Conservation (phyloP, 495 filamentous ascomycete species). For the Tuber microsphaerosporum region DNA sequence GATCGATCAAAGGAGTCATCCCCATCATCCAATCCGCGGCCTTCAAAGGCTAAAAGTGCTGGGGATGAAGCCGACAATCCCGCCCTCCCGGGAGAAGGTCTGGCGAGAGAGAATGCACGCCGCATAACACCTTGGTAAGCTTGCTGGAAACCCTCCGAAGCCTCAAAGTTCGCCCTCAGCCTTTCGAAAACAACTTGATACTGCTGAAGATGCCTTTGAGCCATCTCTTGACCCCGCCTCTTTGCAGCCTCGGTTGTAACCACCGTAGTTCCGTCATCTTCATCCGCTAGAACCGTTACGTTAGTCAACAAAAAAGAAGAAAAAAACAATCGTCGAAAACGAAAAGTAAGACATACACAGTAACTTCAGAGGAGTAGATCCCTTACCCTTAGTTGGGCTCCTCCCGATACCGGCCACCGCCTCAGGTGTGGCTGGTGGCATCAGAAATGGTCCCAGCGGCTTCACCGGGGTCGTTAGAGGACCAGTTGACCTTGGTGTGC, state of each 20-base stretch:
- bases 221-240: not conserved
- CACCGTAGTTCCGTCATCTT: not conserved
- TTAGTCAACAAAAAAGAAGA: not conserved
- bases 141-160: not conserved
- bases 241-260: not conserved
- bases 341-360: not conserved
- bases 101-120: not conserved
- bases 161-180: not conserved
- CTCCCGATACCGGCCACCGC: not conserved
- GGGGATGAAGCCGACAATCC: not conserved
- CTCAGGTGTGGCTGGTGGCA: not conserved
- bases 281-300: not conserved
- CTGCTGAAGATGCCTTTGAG: not conserved
- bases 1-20: slow-evolving; percentile 5
- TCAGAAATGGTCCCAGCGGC: not conserved
- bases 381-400: not conserved
- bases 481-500: not conserved
- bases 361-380: not conserved
- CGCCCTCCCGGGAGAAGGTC: not conserved
- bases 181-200: not conserved
- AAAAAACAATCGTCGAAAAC: not conserved
- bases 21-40: not conserved
- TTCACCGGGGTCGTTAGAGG: not conserved
- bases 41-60: not conserved
- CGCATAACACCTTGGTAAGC: not conserved